Evolutionary conservation across 2,329 filamentous ascomycete genomes (phyloP), one percentile per base, ranked within the genome.

Genomic region (Magnaporthiopsis rhizophila): DNA sequence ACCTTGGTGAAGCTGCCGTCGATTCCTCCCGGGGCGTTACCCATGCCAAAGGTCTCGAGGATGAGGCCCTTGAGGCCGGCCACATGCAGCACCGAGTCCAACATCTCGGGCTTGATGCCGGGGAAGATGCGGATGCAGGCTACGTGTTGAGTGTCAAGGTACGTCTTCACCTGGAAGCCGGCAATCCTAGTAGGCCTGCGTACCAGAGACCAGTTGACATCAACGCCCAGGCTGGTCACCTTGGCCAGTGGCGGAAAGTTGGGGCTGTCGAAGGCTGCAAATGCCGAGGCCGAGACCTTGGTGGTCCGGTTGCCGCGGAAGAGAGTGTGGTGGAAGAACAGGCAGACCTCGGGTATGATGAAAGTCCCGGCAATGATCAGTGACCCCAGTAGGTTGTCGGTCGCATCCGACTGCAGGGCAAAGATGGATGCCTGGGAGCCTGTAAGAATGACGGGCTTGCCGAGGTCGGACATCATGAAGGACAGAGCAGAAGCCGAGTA

Each of bases 241-340:
- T 86, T 87, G 57, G 92, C 93, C 64, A 97, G 80, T 3, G 93
- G 91, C 45, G 89, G 85, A 69, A 87, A 86, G 74, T 97, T 97
- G n/a, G 93, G 93, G 59, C 89, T 92, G 65, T 87, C 89, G 74
- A 97, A 97, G 8, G 92, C 93, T 65, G 91, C 87, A 73, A 96
- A 97, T 64, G 90, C 87, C 65, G 90, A 91, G 7, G 92, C 90
- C 18, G 91, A 93, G 38, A 96, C 86, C 75, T 97, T 97, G 67
- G 91, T 95, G 12, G 90, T 88, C 66, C 93, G 83, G 76, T 96
- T 97, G 21, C 93, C 93, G 32, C 93, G 87, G 78, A 93, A 96
- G 26, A 97, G 84, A 69, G 88, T 91, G 78, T 96, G 90, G 76
- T 95, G 91, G 81, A 97, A 97, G 80, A 96, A 97, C 50, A 97